These are phyloP conservation scores for Neobulgaria alba DNA, from an alignment of 2,329 filamentous ascomycete genomes.

Conservation along the genomic window DNA sequence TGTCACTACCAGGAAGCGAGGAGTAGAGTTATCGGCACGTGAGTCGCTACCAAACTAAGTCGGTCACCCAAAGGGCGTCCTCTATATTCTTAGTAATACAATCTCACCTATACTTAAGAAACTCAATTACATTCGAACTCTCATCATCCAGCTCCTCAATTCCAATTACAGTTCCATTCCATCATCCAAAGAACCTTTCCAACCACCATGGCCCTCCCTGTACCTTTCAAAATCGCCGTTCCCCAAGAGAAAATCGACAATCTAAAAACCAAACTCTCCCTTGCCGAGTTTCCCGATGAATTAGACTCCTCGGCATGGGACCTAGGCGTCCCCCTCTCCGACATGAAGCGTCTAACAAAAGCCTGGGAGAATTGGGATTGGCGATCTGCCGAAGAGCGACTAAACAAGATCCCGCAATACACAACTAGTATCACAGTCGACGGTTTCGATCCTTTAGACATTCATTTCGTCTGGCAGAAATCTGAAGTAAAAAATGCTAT, in stretches of 20 bases:
- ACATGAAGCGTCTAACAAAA: conserved; percentile 48
- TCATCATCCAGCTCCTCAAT: too few species aligned
- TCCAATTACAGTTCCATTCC: too few species aligned
- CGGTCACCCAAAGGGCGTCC: too few species aligned
- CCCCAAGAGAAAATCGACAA: conserved; percentile 41
- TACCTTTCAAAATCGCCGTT: conserved; percentile 41
- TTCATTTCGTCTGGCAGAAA: conserved; percentile 56
- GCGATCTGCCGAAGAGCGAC: conserved; percentile 46
- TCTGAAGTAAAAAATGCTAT: conserved; percentile 42
- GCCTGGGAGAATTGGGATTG: conserved; percentile 56
- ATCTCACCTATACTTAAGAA: too few species aligned
- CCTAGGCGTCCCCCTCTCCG: conserved; percentile 50
- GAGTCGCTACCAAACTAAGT: too few species aligned
- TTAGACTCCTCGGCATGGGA: conserved; percentile 43
- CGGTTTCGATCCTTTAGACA: conserved; percentile 48
- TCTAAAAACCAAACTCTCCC: conserved; percentile 47
- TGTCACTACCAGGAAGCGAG: too few species aligned
- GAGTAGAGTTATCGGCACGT: too few species aligned
- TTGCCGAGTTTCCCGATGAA: conserved; percentile 48
- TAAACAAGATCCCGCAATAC: conserved; percentile 54
- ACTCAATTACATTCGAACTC: too few species aligned
- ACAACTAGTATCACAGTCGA: conserved; percentile 43
- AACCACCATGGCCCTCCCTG: conserved; percentile 17
- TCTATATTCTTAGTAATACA: too few species aligned
- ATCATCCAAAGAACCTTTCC: too few species aligned